phyloP scores from a whole-genome alignment of 164 flowering plant genomes.

The Chimonanthus salicifolius region DNA sequence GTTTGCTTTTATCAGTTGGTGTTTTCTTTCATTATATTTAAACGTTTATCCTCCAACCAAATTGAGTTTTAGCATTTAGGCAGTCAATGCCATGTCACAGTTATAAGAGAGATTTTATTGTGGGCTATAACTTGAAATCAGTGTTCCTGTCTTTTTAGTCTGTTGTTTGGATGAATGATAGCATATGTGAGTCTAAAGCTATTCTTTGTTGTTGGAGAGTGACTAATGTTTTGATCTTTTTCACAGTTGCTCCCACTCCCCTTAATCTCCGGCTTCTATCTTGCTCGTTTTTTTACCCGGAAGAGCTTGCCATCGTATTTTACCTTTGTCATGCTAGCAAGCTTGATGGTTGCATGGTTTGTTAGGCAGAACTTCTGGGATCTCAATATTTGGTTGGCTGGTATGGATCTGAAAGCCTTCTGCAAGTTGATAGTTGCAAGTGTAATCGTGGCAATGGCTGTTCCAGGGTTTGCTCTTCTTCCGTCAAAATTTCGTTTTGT shows the following conservation, averaged over 20 bases:
- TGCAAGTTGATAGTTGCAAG: conserved; percentile 78
- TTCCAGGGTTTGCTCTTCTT: conserved; percentile 87
- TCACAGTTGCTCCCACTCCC: conserved; percentile 92
- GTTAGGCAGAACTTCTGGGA: conserved; percentile 94
- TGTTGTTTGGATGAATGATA: not conserved
- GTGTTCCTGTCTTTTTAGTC: not conserved
- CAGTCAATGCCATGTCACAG: too few relatives aligned
- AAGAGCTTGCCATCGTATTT: conserved; percentile 86
- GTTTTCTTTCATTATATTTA: too few relatives aligned
- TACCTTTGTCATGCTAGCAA: conserved; percentile 77
- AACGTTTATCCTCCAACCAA: too few relatives aligned
- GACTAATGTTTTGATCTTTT: conserved; percentile 7
- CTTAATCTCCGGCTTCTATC: conserved; percentile 70
- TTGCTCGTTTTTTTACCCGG: conserved; percentile 84
- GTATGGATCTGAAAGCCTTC: conserved; percentile 88
- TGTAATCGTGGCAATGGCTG: conserved; percentile 73
- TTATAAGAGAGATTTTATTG: not conserved
- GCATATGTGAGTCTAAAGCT: not conserved
- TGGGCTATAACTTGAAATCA: not conserved
- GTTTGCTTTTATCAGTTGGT: too few relatives aligned
- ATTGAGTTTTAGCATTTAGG: too few relatives aligned
- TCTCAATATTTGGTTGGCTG: conserved; percentile 96
- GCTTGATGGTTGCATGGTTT: conserved; percentile 88
- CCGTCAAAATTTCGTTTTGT: conserved; percentile 61
- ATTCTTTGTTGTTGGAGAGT: not conserved